Conservation (phyloP, 768 basidiomycete genomes). For the Jaapia argillacea region DNA sequence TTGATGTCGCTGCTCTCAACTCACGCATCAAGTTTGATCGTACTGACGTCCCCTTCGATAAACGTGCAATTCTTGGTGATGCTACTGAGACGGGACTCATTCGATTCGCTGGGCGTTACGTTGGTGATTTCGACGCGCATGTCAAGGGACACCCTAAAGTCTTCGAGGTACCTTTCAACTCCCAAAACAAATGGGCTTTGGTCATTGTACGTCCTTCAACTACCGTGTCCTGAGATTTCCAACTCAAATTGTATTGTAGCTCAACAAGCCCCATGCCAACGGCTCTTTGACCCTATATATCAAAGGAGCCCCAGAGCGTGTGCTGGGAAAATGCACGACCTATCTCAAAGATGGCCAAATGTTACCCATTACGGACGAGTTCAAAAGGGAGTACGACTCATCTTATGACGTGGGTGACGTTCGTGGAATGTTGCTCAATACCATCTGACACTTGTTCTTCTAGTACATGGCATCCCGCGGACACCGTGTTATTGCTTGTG, state of each 20-base stretch:
- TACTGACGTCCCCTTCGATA: constrained; percentile 48
- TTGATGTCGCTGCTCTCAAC: constrained; percentile 56
- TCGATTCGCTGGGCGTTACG: constrained; percentile 50
- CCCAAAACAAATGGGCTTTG: constrained; percentile 65
- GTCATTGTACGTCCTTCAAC: constrained; percentile 38
- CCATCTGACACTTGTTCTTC: background rate
- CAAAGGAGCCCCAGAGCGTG: constrained; percentile 64
- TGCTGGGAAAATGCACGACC: constrained; percentile 52
- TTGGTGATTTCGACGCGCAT: constrained; percentile 45
- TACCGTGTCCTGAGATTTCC: background rate
- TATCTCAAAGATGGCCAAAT: constrained; percentile 42
- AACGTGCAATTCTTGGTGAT: constrained; percentile 56
- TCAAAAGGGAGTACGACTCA: constrained; percentile 40
- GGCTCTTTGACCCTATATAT: constrained; percentile 46
- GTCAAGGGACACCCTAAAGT: constrained; percentile 42
- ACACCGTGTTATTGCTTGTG: constrained; percentile 67
- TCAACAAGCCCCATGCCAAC: constrained; percentile 41
- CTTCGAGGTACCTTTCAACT: constrained; percentile 72
- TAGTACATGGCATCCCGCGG: constrained; percentile 74
- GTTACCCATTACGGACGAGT: constrained; percentile 44
- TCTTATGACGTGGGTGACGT: constrained; percentile 43
- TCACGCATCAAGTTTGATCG: constrained; percentile 64
- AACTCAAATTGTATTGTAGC: constrained; percentile 21
- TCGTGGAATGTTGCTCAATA: background rate
- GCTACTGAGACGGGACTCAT: constrained; percentile 70